Base-by-base conservation (phyloP, 2,329 filamentous ascomycete genomes). In the Fusarium sambucinum region DNA sequence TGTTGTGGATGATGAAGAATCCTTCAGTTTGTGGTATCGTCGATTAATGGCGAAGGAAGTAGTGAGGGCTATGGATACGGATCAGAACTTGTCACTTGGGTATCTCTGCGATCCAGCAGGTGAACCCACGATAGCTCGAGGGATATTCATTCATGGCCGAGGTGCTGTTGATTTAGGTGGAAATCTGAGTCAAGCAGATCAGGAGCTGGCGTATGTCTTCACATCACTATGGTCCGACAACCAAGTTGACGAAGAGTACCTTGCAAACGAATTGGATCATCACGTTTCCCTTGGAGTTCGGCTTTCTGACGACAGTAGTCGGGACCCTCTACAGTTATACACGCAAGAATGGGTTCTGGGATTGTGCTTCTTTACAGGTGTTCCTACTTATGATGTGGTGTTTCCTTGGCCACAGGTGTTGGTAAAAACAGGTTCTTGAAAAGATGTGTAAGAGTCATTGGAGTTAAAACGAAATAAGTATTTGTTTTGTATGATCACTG, bases 371-470 rank as follows among this genome's bases (percentile, higher is more conserved):
- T 75, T 74, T 32, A 35, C 54, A 1, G 52, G 59, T 5, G 59
- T 29, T 38, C 12, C 54, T 2, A 53, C 27, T 5, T 65, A 46
- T 13, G 25, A 68, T 4, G 70, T 74, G 5, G 16, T 74, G 1
- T 74, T 75, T 40, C 73, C 73, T 2, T 75, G 73, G 72, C 73
- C 73, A 2, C 11, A 11, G 1, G 11, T 25, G 2, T n/a, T 63
- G 12, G 21, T 9, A 0, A 6, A 29, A 4, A 9, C 17, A 17
- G 13, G 13, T 5, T n/a, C 30, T 16, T 25, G 4, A 50, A 35
- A n/a, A 3, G 6, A 48, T 5, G 2, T 7, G 17, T 19, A 27
- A 6, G 19, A n/a, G 5, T 10, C 6, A 3, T 48, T 35, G 16
- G 21, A 23, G 6, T 3, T 6, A 16, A 8, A 14, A 25, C 4